Evolutionary conservation across 306 rosid genomes (phyloP), one percentile per base, ranked within the genome.

Genomic region (Dryas alaskensis): DNA sequence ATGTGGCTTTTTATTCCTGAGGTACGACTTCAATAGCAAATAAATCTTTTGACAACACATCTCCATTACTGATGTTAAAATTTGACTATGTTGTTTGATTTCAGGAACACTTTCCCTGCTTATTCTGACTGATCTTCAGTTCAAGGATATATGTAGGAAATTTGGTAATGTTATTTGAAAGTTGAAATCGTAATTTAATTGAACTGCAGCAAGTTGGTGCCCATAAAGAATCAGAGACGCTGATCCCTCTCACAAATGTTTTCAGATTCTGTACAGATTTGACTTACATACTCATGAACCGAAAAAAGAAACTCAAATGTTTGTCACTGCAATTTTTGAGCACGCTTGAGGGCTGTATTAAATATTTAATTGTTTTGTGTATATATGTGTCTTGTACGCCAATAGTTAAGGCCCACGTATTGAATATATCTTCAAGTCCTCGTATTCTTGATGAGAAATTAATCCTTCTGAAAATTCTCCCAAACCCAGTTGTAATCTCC

Each of bases 1-100:
- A 44, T 48, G 39, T 75, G 78, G 59, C 76, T 27, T 69, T 57
- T 60, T 53, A 67, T 53, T 81, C 82, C 52, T 54, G 55, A 65
- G 79, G 57, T 78, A 65, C 75, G 61, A 60, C 69, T 65, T 67
- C 65, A 63, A n/a, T 42, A 37, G 6, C 57, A n/a, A 44, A 45
- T 22, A 48, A 40, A 49, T 45, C 70, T 45, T 74, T 79, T 58
- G 6, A 10, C 58, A 48, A 7, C 0, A 14, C 8, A 7, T 70
- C 14, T 65, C 19, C 64, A 7, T 52, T 46, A n/a, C 7, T 45
- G 19, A 10, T 13, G 40, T 60, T n/a, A 17, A 45, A 59, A 25
- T 47, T 60, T 16, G 67, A 60, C 2, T 0, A 7, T 11, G 9
- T 11, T 7, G 3, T 46, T 49, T 75, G 42, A 45, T 66, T 65